Evolutionary conservation across 805 yeast genomes (phyloP), one percentile per base, ranked within the genome.

Genomic region (Candida corydali): DNA sequence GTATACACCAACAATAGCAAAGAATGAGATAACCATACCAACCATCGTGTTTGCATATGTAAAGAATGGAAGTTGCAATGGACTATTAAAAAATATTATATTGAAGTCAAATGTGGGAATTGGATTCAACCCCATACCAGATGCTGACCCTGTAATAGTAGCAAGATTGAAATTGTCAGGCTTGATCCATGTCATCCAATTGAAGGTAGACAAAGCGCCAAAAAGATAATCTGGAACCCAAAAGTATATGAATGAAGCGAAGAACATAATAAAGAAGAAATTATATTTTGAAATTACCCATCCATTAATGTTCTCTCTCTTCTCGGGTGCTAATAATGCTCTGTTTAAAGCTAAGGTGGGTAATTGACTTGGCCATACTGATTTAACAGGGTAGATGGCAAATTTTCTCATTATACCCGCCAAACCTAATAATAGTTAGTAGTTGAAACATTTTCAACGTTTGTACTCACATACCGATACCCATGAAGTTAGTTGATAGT

Each of bases 111-210:
- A 67, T 1, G 76, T 63, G 7, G 80, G 53, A 30, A 73, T 47
- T 10, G 81, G 81, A 49, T 75, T 76, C 30, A 75, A 40, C 8
- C 81, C 82, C 18, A 76, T 41, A 11, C 80, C 80, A 18, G 40
- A 31, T 8, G 44, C 38, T 11, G 61, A 50, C 18, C 83, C 82
- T 9, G 79, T 71, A n/a, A 77, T 52, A 6, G 54, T 48, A 11
- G 75, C 74, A 36, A 77, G 52, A 44, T 68, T 65, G 40, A 67
- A 59, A 49, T 73, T 75, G 26, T 65, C 41, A 10, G 80, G 82
- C 4, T 57, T 54, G 32, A 76, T 76, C 82, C 82, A 78, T 3
- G 75, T 65, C 46, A 74, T 64, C 84, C 83, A 78, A 46, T 68
- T 65, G 55, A 71, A 71, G 3, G 57, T 49, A 5, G 70, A 66